Evolutionary conservation across 2,329 filamentous ascomycete species (phyloP).

Genomic region (Hypoxylon sp.): DNA sequence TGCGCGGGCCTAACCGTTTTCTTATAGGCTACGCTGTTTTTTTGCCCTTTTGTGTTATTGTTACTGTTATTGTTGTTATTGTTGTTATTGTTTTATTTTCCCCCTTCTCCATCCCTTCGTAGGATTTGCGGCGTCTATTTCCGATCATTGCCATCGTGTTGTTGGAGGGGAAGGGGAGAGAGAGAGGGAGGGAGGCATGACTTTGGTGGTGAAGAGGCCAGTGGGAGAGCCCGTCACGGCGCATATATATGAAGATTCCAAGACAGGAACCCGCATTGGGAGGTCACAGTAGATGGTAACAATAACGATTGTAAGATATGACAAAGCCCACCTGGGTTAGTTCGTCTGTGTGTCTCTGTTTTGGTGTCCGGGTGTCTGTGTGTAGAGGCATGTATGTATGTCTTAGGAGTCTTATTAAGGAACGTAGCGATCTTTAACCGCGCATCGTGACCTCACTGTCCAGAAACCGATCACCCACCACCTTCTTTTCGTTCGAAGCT

Average conservation of each 20-base stretch:
- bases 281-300: conserved; percentile 29
- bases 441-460: conserved; percentile 28
- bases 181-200: conserved; percentile 1
- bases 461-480: background rate
- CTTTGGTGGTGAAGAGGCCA: conserved; percentile 15
- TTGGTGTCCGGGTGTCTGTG: too few relatives aligned
- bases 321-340: conserved; percentile 28
- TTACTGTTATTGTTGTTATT: background rate
- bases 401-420: conserved; percentile 9
- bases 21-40: conserved; percentile 8
- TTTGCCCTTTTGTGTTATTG: too few relatives aligned
- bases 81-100: background rate
- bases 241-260: conserved; percentile 43
- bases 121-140: conserved; percentile 13
- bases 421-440: conserved; percentile 10
- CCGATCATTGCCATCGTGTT: conserved; percentile 32
- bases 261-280: conserved; percentile 38
- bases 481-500: conserved; percentile 5
- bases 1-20: conserved; percentile 36
- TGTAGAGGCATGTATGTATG: background rate
- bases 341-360: background rate
- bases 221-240: conserved; percentile 39
- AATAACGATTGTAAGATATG: conserved; percentile 31
- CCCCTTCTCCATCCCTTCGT: background rate
- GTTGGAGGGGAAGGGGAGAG: background rate